These are phyloP conservation scores for Myxozyma neglecta DNA, from an alignment of 805 yeast species.

Conservation along the genomic window DNA sequence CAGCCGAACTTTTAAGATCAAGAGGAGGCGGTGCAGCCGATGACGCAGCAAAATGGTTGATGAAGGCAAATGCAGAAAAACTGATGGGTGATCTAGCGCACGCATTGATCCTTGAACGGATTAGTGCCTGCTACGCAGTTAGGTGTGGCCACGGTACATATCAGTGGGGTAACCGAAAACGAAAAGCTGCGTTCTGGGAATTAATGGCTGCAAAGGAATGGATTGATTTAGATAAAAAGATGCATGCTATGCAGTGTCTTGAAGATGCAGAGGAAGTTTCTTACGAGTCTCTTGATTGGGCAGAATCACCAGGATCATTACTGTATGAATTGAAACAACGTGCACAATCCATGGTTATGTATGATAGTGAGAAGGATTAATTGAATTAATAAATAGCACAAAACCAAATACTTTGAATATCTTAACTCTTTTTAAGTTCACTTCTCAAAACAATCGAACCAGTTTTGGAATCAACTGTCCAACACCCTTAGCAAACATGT, in stretches of 20 bases:
- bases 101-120: slow-evolving; percentile 54
- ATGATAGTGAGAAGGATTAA: slow-evolving; percentile 16
- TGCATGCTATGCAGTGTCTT: slow-evolving; percentile 40
- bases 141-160: slow-evolving; percentile 28
- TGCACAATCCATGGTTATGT: slow-evolving; percentile 30
- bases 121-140: slow-evolving; percentile 52
- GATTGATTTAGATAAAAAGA: slow-evolving; percentile 42
- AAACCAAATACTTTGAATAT: neutral
- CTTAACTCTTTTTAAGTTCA: neutral
- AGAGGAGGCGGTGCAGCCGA: slow-evolving; percentile 47
- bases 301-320: slow-evolving; percentile 21
- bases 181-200: slow-evolving; percentile 79
- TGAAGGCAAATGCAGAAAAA: slow-evolving; percentile 46
- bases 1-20: slow-evolving; percentile 65
- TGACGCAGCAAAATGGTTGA: slow-evolving; percentile 50
- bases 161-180: slow-evolving; percentile 48
- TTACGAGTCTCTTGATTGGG: slow-evolving; percentile 36
- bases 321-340: slow-evolving; percentile 22
- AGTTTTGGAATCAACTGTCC: neutral
- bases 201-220: slow-evolving; percentile 74
- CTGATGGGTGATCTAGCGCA: slow-evolving; percentile 47
- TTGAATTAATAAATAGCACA: neutral
- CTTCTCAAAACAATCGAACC: neutral
- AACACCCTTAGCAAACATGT: slow-evolving; percentile 24
- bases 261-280: slow-evolving; percentile 36